A percentile compares a stretch with the other conserved stretches of the same genome.
Evolutionary conservation across 352 stramenopile genomes (phyloP).

Genomic region (Pythium apleroticum): DNA sequence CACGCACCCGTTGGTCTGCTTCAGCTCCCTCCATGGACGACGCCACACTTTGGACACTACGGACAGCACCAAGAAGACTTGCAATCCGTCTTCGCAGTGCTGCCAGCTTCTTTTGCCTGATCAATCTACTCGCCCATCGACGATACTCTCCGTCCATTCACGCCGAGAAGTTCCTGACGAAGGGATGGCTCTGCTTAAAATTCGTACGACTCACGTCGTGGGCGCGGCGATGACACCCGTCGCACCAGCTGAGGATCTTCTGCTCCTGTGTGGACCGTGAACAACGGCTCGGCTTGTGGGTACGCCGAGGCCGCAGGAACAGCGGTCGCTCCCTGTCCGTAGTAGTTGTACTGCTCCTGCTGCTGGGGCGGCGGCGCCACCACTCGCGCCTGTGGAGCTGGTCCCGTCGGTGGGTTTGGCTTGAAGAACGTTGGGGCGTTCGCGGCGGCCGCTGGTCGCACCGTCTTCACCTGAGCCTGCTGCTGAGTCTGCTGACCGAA

Average conservation of each 20-base stretch:
- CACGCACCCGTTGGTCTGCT: not conserved
- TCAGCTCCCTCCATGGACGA: slow-evolving; percentile 3
- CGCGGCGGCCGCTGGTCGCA: slow-evolving; percentile 22
- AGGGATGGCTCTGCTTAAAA: slow-evolving; percentile 25
- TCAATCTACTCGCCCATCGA: not conserved
- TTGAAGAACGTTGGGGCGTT: slow-evolving; percentile 30
- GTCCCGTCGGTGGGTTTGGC: slow-evolving; percentile 8
- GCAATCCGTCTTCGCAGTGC: not conserved
- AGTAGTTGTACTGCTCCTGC: slow-evolving; percentile 18
- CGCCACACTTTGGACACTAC: slow-evolving; percentile 4
- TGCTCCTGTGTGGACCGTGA: slow-evolving; percentile 19
- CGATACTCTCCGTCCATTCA: not conserved
- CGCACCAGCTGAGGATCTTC: slow-evolving; percentile 21
- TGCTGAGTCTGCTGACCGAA: slow-evolving; percentile 12
- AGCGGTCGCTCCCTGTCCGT: slow-evolving; percentile 11
- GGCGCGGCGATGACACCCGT: slow-evolving; percentile 30
- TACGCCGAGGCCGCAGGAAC: not conserved
- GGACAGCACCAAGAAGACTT: not conserved
- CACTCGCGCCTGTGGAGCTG: slow-evolving; percentile 2
- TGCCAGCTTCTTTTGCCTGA: not conserved
- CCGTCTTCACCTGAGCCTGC: slow-evolving; percentile 19
- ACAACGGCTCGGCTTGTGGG: slow-evolving; percentile 19
- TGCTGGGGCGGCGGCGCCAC: slow-evolving; percentile 4
- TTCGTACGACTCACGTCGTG: slow-evolving; percentile 41
- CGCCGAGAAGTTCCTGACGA: not conserved